These are phyloP conservation scores for Tulasnella sp. DNA, from an alignment of 768 basidiomycete species.

Conservation along the genomic window DNA sequence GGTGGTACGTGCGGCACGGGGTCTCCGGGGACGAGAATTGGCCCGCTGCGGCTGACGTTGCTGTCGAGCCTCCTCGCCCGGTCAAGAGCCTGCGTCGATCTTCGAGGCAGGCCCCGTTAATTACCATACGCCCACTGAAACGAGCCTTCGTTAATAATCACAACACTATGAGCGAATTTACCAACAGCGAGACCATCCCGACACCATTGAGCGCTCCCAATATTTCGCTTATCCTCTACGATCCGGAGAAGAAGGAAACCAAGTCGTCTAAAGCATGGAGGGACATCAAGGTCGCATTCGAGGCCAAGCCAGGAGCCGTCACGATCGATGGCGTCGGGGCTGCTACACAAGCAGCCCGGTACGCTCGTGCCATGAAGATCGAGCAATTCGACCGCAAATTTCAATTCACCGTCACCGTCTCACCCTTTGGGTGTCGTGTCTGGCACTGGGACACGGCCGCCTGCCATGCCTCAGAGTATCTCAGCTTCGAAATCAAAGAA, in stretches of 20 bases:
- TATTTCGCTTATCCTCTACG: background rate
- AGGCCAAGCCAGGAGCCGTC: background rate
- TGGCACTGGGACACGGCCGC: background rate
- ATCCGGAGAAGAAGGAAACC: background rate
- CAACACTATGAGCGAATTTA: too few species aligned
- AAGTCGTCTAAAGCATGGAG: background rate
- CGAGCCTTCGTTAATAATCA: too few species aligned
- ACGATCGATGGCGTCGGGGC: background rate
- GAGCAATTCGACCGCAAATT: constrained; percentile 4
- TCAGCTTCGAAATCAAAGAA: background rate
- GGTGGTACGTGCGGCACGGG: too few species aligned
- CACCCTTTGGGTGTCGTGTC: background rate
- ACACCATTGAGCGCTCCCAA: too few species aligned
- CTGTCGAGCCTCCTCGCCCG: too few species aligned
- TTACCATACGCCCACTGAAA: too few species aligned
- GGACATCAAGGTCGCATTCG: constrained; percentile 1
- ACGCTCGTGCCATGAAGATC: background rate
- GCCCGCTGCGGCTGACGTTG: too few species aligned
- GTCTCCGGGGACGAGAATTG: too few species aligned
- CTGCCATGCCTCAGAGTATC: background rate
- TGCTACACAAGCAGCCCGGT: background rate
- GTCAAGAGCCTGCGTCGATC: too few species aligned
- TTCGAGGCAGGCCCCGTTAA: too few species aligned
- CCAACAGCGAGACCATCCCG: too few species aligned
- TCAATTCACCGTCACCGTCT: background rate